A percentile compares a stretch with the other conserved stretches of the same genome.
phyloP scores from a whole-genome alignment of 73 alveolate genomes.

The Tetrahymena borealis region DNA sequence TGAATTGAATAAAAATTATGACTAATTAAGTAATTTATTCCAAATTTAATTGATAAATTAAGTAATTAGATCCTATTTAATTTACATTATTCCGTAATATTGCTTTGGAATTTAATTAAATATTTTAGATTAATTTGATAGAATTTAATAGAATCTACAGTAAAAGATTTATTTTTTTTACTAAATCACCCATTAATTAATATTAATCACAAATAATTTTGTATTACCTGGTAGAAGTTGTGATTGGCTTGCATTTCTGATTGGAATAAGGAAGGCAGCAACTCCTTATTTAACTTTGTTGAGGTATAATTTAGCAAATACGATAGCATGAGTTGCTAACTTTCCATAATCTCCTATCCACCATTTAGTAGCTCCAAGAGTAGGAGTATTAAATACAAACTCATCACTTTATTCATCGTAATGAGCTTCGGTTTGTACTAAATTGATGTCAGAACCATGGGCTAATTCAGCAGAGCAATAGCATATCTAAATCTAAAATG shows the following conservation, averaged over 20 bases:
- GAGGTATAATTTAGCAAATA: constrained; percentile 63
- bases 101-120: too few relatives aligned
- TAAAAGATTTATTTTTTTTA: too few relatives aligned
- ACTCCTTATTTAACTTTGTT: constrained; percentile 71
- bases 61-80: too few relatives aligned
- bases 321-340: constrained; percentile 59
- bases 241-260: constrained; percentile 63
- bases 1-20: too few relatives aligned
- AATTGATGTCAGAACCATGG: constrained; percentile 79
- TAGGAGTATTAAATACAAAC: constrained; percentile 65
- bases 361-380: constrained; percentile 57
- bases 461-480: constrained; percentile 76
- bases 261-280: constrained; percentile 58
- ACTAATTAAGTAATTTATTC: too few relatives aligned
- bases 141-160: too few relatives aligned
- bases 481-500: constrained; percentile 8
- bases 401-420: constrained; percentile 61
- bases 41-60: too few relatives aligned
- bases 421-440: constrained; percentile 65
- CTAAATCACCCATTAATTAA: too few relatives aligned
- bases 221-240: constrained; percentile 64
- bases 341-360: constrained; percentile 85
- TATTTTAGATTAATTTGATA: too few relatives aligned
- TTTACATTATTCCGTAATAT: too few relatives aligned
- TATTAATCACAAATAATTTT: too few relatives aligned